Evolutionary conservation across 768 basidiomycete species (phyloP).

Genomic region (Tephrocybe rancida): DNA sequence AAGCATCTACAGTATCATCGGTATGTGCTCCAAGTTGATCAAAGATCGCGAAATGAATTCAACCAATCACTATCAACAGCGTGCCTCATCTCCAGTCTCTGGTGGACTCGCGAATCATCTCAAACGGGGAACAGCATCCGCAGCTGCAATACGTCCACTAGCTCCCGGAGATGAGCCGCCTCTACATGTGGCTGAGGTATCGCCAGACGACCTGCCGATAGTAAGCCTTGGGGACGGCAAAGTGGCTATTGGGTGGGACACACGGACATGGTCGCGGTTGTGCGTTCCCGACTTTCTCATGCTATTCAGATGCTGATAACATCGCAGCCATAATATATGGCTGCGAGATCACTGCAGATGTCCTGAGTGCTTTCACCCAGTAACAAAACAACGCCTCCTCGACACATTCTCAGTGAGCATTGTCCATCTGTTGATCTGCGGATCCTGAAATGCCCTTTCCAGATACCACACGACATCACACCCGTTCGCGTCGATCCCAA

Average conservation of each 20-base stretch:
- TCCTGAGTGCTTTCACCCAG: slow-evolving; percentile 79
- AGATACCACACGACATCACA: slow-evolving; percentile 80
- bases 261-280: slow-evolving; percentile 76
- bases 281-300: slow-evolving; percentile 36
- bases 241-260: slow-evolving; percentile 75
- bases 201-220: slow-evolving; percentile 49
- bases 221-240: slow-evolving; percentile 58
- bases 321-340: slow-evolving; percentile 84
- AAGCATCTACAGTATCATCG: too few species aligned
- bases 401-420: slow-evolving; percentile 76
- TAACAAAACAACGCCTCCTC: slow-evolving; percentile 89
- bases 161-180: slow-evolving; percentile 15
- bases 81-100: too few species aligned
- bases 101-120: slow-evolving; percentile 12
- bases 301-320: not conserved
- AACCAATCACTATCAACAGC: too few species aligned
- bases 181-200: slow-evolving; percentile 26
- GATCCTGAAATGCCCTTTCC: not conserved
- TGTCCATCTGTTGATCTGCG: not conserved
- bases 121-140: slow-evolving; percentile 22
- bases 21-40: too few species aligned
- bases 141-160: slow-evolving; percentile 19
- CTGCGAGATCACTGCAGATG: slow-evolving; percentile 93
- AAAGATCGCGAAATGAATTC: too few species aligned
- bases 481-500: slow-evolving; percentile 61